Evolutionary conservation across 2,329 filamentous ascomycete genomes (phyloP).

Genomic region (Ophiocordyceps camponoti-rufipedis): DNA sequence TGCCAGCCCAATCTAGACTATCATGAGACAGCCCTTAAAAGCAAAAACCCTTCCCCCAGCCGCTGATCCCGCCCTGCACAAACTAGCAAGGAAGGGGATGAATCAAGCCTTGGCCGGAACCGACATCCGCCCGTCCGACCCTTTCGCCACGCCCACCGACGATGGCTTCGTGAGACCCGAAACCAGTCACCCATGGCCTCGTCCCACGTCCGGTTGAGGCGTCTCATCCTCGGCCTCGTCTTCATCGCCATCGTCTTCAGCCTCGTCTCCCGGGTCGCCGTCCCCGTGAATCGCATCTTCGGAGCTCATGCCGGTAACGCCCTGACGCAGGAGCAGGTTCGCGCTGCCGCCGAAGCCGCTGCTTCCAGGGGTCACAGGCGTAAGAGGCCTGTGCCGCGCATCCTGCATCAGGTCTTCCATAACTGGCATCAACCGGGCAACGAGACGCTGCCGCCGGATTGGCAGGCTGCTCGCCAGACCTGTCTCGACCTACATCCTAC

Average conservation of each 20-base stretch:
- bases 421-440: slow-evolving; percentile 1
- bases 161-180: too few species aligned
- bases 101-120: too few species aligned
- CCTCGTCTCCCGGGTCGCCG: not conserved
- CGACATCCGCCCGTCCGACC: too few species aligned
- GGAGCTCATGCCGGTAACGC: slow-evolving; percentile 2
- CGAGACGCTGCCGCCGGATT: slow-evolving; percentile 1
- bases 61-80: too few species aligned
- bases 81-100: too few species aligned
- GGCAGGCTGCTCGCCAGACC: not conserved
- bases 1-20: too few species aligned
- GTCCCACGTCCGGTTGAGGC: not conserved
- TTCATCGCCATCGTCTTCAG: not conserved
- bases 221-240: not conserved
- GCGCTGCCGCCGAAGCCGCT: not conserved
- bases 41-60: too few species aligned
- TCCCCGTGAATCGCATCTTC: slow-evolving; percentile 1
- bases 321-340: slow-evolving; percentile 1
- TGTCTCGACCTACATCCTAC: slow-evolving; percentile 1
- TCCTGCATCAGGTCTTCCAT: slow-evolving; percentile 2
- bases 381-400: slow-evolving; percentile 1
- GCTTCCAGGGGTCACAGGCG: too few species aligned
- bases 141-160: too few species aligned
- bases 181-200: not conserved
- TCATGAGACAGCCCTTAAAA: too few species aligned